These are phyloP conservation scores for Silene coronaria DNA, from an alignment of 179 eudicot species.

Conservation along the genomic window DNA sequence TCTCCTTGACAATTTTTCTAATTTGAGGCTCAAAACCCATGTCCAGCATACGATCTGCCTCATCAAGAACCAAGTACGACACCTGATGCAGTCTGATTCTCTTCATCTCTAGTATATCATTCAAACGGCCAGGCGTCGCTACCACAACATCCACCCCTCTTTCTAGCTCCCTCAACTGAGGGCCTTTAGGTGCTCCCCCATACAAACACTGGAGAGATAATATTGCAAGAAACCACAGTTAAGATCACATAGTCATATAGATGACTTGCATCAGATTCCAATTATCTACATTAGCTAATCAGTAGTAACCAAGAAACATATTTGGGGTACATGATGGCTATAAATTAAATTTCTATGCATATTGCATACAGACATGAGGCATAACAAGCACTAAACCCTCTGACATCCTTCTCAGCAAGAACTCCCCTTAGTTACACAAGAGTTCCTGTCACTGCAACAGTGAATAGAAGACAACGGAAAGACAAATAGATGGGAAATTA, in stretches of 20 bases:
- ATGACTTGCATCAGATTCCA: neutral
- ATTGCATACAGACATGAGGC: too few species aligned
- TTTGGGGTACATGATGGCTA: too few species aligned
- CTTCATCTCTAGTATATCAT: conserved; percentile 84
- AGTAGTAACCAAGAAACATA: neutral
- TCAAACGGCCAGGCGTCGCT: conserved; percentile 98
- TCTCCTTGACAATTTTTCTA: conserved; percentile 85
- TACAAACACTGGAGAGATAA: conserved; percentile 64
- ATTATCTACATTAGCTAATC: neutral
- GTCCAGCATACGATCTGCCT: conserved; percentile 99
- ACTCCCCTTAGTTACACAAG: neutral
- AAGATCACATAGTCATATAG: neutral
- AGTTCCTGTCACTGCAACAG: neutral
- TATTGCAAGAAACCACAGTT: neutral
- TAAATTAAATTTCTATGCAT: too few species aligned
- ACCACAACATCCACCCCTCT: conserved; percentile 88
- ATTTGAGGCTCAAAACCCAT: conserved; percentile 99
- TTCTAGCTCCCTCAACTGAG: conserved; percentile 68
- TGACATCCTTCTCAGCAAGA: neutral
- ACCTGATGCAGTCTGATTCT: conserved; percentile 76
- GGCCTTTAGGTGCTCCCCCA: conserved; percentile 99
- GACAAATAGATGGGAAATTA: neutral
- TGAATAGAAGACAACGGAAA: neutral
- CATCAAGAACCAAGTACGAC: conserved; percentile 90
- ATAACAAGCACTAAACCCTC: neutral